A percentile compares a stretch with the other conserved stretches of the same genome.
Evolutionary conservation across 1,284 basidiomycete genomes (phyloP).

Genomic region (Irpex sp.): DNA sequence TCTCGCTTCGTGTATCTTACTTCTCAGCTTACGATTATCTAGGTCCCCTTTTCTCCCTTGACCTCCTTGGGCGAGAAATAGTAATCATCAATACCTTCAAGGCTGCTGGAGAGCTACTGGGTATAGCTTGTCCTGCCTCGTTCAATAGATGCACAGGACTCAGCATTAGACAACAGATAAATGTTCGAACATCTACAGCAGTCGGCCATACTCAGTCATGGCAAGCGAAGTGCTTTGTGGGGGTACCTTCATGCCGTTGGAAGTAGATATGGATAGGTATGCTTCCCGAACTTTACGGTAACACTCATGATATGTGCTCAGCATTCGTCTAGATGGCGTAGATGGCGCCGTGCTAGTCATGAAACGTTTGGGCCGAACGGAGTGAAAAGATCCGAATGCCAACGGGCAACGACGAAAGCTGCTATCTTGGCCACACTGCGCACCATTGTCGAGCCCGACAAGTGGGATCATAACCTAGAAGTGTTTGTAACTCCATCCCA

Average conservation of each 20-base stretch:
- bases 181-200: neutral
- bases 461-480: neutral
- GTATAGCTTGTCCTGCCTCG: neutral
- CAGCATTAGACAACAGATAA: neutral
- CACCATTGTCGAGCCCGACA: neutral
- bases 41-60: neutral
- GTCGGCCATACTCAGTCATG: neutral
- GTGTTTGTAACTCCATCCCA: neutral
- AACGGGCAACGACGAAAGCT: neutral
- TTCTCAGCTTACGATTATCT: neutral
- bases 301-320: neutral
- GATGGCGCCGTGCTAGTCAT: neutral
- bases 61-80: neutral
- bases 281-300: neutral
- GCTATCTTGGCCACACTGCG: neutral
- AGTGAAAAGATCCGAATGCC: neutral
- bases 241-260: neutral
- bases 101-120: neutral
- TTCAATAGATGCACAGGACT: neutral
- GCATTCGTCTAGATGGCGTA: neutral
- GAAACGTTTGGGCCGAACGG: neutral
- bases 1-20: neutral
- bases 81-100: neutral
- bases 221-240: neutral
- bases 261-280: neutral